Evolutionary conservation across 2,329 filamentous ascomycete species (phyloP), one percentile per base, ranked within the genome.

Genomic region (Aspergillus sp.): DNA sequence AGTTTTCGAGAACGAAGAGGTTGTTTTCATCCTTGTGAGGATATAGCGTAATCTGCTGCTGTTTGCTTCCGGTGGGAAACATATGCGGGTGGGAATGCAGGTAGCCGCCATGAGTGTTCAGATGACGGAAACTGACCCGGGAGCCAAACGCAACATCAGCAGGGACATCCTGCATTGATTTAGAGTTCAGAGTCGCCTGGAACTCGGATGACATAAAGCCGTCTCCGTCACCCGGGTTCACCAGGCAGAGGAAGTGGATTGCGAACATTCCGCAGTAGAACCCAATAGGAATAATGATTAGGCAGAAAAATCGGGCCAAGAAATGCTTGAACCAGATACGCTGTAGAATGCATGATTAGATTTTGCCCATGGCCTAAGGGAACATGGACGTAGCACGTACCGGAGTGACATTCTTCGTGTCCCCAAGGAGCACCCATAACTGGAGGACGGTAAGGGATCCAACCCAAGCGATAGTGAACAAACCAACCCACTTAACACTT

Each of bases 201-300:
- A 98, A 98, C 65, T 98, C 93, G 46, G 91, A 95, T 64, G 90
- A 96, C 93, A 98, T 98, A 76, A 98, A 98, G 46, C 93, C 93
- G 68, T 98, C 93, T 46, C 93, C 93, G 44, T 98, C 93, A 50
- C 93, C 93, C 29, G 93, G 93, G 71, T 98, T 98, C 50, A 85
- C 80, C 38, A 98, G 79, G 74, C 88, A 94, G 57, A 90, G 57
- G 71, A 98, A 98, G 75, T 98, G 93, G 60, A 98, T 94, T 45
- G 81, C 90, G 62, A 98, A 98, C 87, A 97, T 95, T 61, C 81
- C 84, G 76, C 96, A 84, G 74, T 98, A 98, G 72, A 98, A 95
- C 33, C 81, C 82, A 28, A 86, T 56, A 5, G 93, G 93, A 56
- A 98, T 87, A 56, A 94, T 75, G 56, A 98, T 89, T 46, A 98